These are phyloP conservation scores for Inga leiocalycina DNA, from an alignment of 306 rosid species.

Conservation along the genomic window DNA sequence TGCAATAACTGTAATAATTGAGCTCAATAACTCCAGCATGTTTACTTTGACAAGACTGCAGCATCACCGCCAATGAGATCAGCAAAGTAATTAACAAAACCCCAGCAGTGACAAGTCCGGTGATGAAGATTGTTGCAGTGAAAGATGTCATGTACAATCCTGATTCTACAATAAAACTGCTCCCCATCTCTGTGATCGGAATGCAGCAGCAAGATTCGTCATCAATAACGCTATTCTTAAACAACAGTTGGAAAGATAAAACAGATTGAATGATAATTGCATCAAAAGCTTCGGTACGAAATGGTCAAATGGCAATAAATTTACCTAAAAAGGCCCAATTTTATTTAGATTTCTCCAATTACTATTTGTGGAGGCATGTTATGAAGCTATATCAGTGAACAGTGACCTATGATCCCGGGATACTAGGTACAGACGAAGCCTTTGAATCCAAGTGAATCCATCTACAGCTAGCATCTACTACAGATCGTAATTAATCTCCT, in stretches of 20 bases:
- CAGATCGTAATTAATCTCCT: background rate
- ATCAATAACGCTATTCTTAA: slow-evolving; percentile 27
- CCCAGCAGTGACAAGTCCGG: slow-evolving; percentile 60
- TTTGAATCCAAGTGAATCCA: slow-evolving; percentile 2
- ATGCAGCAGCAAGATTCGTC: slow-evolving; percentile 31
- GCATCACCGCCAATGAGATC: slow-evolving; percentile 67
- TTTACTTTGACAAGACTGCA: slow-evolving; percentile 79
- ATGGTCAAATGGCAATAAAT: background rate
- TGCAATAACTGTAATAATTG: slow-evolving; percentile 60
- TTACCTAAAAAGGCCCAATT: background rate
- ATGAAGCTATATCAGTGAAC: background rate
- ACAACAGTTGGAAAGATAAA: background rate
- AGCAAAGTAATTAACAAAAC: slow-evolving; percentile 61
- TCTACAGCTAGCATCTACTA: background rate
- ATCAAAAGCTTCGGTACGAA: slow-evolving; percentile 17
- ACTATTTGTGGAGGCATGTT: background rate
- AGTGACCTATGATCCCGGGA: background rate
- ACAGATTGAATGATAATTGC: background rate
- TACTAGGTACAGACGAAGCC: slow-evolving; percentile 13
- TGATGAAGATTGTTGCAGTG: slow-evolving; percentile 65
- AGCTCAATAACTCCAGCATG: slow-evolving; percentile 54
- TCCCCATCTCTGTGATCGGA: slow-evolving; percentile 59
- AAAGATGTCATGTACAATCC: slow-evolving; percentile 82
- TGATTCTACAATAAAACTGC: slow-evolving; percentile 61
- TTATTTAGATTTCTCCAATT: background rate